phyloP scores from a whole-genome alignment of 331 rosid species.

The Erythrophleum ivorense region DNA sequence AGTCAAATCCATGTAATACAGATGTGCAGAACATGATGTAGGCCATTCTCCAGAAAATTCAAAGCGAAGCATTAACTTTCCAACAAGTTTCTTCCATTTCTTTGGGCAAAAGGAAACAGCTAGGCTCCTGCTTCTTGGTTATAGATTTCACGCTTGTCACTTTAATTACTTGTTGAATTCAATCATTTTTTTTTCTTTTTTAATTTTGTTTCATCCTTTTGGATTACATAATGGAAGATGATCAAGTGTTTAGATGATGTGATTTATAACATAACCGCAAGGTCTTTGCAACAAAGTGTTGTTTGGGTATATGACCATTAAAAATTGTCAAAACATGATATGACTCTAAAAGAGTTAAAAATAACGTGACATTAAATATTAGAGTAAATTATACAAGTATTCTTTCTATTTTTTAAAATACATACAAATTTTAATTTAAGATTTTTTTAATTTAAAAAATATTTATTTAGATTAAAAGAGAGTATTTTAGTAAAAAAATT shows the following conservation, averaged over 20 bases:
- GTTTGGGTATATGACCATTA: neutral
- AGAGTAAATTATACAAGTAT: no score
- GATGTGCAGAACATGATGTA: constrained; percentile 20
- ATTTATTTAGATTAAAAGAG: no score
- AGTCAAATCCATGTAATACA: constrained; percentile 32
- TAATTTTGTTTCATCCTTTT: neutral
- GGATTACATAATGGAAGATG: neutral
- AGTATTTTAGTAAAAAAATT: no score
- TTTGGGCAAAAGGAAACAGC: constrained; percentile 47
- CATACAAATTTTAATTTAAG: no score
- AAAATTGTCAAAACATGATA: neutral
- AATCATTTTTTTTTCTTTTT: neutral
- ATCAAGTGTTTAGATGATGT: no score
- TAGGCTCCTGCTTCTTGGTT: neutral
- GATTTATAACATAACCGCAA: no score
- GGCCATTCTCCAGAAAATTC: neutral
- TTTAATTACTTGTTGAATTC: constrained; percentile 15
- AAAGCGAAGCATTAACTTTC: constrained; percentile 24
- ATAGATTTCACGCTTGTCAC: constrained; percentile 22
- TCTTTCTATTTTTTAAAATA: no score
- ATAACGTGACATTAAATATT: no score
- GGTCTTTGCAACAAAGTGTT: no score
- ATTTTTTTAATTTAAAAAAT: no score
- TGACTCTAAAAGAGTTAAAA: neutral
- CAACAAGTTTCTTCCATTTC: constrained; percentile 32